Conservation (phyloP, 768 basidiomycete genomes). For the Kockovaella imperatae region DNA sequence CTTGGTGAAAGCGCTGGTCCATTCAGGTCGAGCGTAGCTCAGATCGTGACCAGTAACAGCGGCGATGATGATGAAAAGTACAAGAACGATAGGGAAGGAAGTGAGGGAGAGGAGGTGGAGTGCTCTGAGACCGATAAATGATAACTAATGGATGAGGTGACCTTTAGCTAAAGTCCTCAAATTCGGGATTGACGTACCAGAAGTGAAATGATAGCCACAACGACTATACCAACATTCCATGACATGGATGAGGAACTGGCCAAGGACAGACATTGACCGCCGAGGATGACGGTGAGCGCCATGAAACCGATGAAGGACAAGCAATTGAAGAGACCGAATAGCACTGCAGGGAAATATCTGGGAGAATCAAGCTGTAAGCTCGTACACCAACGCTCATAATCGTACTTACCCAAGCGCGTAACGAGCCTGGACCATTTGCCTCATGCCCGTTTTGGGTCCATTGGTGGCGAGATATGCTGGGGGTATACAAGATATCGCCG, state of each 20-base stretch:
- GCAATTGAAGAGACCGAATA: slow-evolving; percentile 51
- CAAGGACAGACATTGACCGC: slow-evolving; percentile 59
- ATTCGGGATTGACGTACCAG: slow-evolving; percentile 22
- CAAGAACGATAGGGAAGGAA: slow-evolving; percentile 39
- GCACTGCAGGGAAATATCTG: slow-evolving; percentile 45
- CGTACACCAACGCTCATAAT: background rate
- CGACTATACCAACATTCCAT: slow-evolving; percentile 51
- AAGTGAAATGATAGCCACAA: slow-evolving; percentile 40
- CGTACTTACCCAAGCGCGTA: slow-evolving; percentile 7
- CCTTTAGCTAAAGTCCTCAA: background rate
- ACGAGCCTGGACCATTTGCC: slow-evolving; percentile 67
- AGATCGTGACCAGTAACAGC: slow-evolving; percentile 32
- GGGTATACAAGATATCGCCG: slow-evolving; percentile 12
- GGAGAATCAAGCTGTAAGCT: background rate
- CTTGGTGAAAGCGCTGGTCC: slow-evolving; percentile 9
- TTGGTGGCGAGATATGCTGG: slow-evolving; percentile 12
- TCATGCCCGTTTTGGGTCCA: slow-evolving; percentile 64
- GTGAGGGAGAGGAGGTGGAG: slow-evolving; percentile 39
- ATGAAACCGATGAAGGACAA: slow-evolving; percentile 59
- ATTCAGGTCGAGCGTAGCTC: slow-evolving; percentile 16
- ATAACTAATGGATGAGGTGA: slow-evolving; percentile 33
- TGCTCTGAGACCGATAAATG: slow-evolving; percentile 41
- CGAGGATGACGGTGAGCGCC: slow-evolving; percentile 61
- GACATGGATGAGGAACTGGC: slow-evolving; percentile 52
- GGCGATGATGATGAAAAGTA: slow-evolving; percentile 37